Evolutionary conservation across 2,329 filamentous ascomycete species (phyloP), one percentile per base, ranked within the genome.

Genomic region (Colletotrichum agaves): DNA sequence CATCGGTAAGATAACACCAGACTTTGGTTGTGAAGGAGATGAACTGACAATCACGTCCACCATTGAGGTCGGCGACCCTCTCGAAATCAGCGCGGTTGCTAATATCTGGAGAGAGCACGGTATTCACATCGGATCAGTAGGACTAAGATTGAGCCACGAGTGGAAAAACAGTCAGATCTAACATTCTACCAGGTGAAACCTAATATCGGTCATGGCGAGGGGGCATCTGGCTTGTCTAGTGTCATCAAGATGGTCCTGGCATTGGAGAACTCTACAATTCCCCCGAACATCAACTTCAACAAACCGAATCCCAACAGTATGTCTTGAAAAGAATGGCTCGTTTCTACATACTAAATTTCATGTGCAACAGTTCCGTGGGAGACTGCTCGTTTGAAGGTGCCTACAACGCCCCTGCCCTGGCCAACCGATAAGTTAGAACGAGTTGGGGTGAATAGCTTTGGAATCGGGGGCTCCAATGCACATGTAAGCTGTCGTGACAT

Each of bases 31-130:
- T 27, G 8, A 6, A 11, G 13, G 23, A 15, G 17, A 3, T 15
- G 15, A 27, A 12, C 43, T 39, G 5, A n/a, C n/a, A n/a, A 1
- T 19, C 3, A 11, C 11, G 1, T 13, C 12, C 2, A 19, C 5
- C 1, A 4, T 13, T 13, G 11, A 68, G 43, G 82, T 83, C 1
- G 87, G 87, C 2, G 87, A 89, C 67, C 85, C 85, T 0, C 63
- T 75, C 0, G 82, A 84, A 63, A 72, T 76, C 0, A 52, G 55
- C 1, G 80, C 78, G 0, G 74, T 83, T 12, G 70, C 71, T 0
- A 69, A 64, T 1, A 72, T 76, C 1, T 80, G 78, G 68, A 74
- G 72, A 0, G 57, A 71, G 1, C 37, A 70, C 3, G 74, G 73
- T 0, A 69, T 75, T 0, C 71, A 72, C 39, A 76, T 77, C 31